Conservation (phyloP, 164 flowering plant genomes). For the Kingdonia uniflora region DNA sequence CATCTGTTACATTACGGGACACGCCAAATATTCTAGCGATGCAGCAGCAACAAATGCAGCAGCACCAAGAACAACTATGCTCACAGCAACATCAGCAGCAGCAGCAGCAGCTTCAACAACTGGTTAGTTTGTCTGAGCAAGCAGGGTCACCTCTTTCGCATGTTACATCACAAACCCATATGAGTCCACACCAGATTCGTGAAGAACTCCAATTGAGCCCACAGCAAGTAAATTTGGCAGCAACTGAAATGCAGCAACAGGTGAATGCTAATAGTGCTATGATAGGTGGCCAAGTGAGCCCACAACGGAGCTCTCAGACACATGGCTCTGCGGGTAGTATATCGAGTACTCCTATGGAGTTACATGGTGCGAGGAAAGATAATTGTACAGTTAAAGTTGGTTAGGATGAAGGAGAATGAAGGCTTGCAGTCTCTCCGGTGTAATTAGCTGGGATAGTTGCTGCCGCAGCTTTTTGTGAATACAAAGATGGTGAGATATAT, state of each 20-base stretch:
- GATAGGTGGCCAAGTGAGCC: slow-evolving; percentile 66
- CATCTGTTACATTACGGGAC: too few species aligned
- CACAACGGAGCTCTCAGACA: slow-evolving; percentile 92
- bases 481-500: too few species aligned
- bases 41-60: slow-evolving; percentile 38
- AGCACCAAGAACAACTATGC: slow-evolving; percentile 10
- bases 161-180: slow-evolving; percentile 39
- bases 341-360: slow-evolving; percentile 72
- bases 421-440: too few species aligned
- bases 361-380: slow-evolving; percentile 69
- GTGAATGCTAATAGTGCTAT: slow-evolving; percentile 50
- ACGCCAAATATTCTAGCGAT: too few species aligned
- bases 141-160: slow-evolving; percentile 52
- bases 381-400: too few species aligned
- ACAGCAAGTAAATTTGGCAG: slow-evolving; percentile 48
- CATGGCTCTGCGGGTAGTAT: slow-evolving; percentile 85
- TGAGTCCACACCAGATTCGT: slow-evolving; percentile 29
- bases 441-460: too few species aligned
- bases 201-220: slow-evolving; percentile 35
- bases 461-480: too few species aligned
- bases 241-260: slow-evolving; percentile 55
- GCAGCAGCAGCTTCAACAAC: slow-evolving; percentile 29
- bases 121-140: slow-evolving; percentile 57
- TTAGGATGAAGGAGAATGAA: too few species aligned
- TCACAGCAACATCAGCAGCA: slow-evolving; percentile 13